Conservation (phyloP, 2,329 filamentous ascomycete species). For the Fusarium subglutinans region DNA sequence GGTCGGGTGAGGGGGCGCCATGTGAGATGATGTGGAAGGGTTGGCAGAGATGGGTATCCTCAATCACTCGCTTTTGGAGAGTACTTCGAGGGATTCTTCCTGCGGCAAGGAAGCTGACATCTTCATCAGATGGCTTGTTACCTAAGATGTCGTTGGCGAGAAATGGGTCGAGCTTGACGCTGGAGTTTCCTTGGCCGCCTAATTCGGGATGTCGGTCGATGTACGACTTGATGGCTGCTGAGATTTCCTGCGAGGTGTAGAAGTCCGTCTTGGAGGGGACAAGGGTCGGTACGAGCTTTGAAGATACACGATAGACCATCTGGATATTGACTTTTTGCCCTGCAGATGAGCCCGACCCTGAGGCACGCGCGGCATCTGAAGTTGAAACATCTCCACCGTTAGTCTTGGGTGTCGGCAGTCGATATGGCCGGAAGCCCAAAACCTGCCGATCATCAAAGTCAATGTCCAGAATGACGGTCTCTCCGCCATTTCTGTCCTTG, state of each 20-base stretch:
- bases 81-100: constrained; percentile 32
- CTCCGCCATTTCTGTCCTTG: constrained; percentile 35
- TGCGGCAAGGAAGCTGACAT: constrained; percentile 23
- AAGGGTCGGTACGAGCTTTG: constrained; percentile 33
- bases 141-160: constrained; percentile 34
- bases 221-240: constrained; percentile 33
- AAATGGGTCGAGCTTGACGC: constrained; percentile 31
- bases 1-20: constrained; percentile 5
- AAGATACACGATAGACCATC: constrained; percentile 26
- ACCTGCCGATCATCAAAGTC: constrained; percentile 34
- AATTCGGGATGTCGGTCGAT: constrained; percentile 33
- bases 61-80: constrained; percentile 31
- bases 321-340: constrained; percentile 29
- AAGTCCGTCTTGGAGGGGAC: constrained; percentile 37
- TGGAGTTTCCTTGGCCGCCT: constrained; percentile 28
- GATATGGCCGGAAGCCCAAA: constrained; percentile 28
- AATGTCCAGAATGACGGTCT: constrained; percentile 36
- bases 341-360: not conserved
- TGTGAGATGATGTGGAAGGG: constrained; percentile 33
- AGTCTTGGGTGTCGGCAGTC: constrained; percentile 19
- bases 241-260: constrained; percentile 29
- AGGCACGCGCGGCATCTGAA: not conserved
- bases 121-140: constrained; percentile 27
- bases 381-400: not conserved
- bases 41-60: constrained; percentile 32